phyloP scores from a whole-genome alignment of 331 rosid species.

The Prunus yedoensis region DNA sequence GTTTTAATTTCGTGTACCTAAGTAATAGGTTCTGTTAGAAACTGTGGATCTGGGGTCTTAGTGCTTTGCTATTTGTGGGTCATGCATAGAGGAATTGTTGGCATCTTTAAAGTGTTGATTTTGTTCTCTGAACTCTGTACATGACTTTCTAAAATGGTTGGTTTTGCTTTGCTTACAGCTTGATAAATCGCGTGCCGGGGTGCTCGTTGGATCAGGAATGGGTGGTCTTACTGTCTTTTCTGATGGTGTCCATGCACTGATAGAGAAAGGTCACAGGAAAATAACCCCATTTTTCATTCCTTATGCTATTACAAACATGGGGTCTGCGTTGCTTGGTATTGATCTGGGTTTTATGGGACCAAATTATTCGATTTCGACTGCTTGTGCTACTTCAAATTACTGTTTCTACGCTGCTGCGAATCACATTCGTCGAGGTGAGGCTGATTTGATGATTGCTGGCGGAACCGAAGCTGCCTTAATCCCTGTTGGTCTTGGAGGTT shows the following conservation, averaged over 20 bases:
- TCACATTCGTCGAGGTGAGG: slow-evolving; percentile 98
- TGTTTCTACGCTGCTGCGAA: slow-evolving; percentile 96
- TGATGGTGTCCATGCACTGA: slow-evolving; percentile 73
- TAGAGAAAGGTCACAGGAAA: slow-evolving; percentile 83
- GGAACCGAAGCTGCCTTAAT: slow-evolving; percentile 96
- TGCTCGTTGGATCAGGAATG: slow-evolving; percentile 94
- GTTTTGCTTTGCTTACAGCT: slow-evolving; percentile 45
- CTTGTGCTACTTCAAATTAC: slow-evolving; percentile 96
- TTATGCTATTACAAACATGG: slow-evolving; percentile 93
- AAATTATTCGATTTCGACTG: slow-evolving; percentile 89
- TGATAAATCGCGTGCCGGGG: slow-evolving; percentile 80
- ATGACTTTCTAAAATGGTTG: not conserved
- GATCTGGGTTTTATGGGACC: slow-evolving; percentile 98
- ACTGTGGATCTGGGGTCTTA: slow-evolving; percentile 21
- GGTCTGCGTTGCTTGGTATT: slow-evolving; percentile 86
- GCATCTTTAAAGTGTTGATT: not conserved
- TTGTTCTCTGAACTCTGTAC: not conserved
- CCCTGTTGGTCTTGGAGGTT: slow-evolving; percentile 94
- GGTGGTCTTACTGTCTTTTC: slow-evolving; percentile 89
- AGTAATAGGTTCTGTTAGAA: not conserved
- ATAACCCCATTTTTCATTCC: slow-evolving; percentile 92
- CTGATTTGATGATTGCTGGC: slow-evolving; percentile 95
- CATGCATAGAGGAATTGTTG: slow-evolving; percentile 12
- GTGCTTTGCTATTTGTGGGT: not conserved
- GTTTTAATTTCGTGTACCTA: not conserved